Conservation (phyloP, 768 basidiomycete species). For the Kwoniella dejecticola region DNA sequence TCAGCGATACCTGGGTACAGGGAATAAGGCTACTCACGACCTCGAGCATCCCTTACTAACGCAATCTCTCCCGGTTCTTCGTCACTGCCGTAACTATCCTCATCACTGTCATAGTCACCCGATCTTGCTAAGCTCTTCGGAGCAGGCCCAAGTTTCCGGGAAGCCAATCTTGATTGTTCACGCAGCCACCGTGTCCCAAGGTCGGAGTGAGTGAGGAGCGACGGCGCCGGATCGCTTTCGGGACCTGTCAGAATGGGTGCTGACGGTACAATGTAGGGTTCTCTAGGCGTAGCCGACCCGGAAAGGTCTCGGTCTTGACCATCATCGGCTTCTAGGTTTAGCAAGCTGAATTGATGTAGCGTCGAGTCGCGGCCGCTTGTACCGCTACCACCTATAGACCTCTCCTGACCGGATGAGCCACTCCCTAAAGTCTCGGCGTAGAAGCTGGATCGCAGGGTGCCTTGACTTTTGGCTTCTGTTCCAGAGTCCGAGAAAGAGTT, state of each 20-base stretch:
- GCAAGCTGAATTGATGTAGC: too few species aligned
- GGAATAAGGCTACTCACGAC: conserved; percentile 41
- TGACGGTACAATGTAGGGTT: neutral
- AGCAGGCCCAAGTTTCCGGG: conserved; percentile 57
- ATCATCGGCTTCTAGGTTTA: too few species aligned
- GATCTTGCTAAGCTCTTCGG: neutral
- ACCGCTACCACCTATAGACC: too few species aligned
- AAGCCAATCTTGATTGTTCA: conserved; percentile 73
- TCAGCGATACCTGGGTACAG: neutral
- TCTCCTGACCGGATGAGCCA: too few species aligned
- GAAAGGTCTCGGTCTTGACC: too few species aligned
- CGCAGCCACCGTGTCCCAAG: conserved; percentile 78
- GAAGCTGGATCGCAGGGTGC: conserved; percentile 26
- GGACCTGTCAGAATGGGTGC: conserved; percentile 25
- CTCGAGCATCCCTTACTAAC: conserved; percentile 43
- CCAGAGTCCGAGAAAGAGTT: conserved; percentile 40
- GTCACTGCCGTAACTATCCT: conserved; percentile 40
- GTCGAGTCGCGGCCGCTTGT: too few species aligned
- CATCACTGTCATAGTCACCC: conserved; percentile 32
- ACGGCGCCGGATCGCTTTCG: conserved; percentile 30
- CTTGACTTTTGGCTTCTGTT: conserved; percentile 56
- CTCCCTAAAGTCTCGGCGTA: conserved; percentile 16
- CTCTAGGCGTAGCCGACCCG: neutral
- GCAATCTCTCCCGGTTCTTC: conserved; percentile 43
- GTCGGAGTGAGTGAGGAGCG: conserved; percentile 56